phyloP scores from a whole-genome alignment of 2,329 filamentous ascomycete genomes.

The Fusarium irregulare region DNA sequence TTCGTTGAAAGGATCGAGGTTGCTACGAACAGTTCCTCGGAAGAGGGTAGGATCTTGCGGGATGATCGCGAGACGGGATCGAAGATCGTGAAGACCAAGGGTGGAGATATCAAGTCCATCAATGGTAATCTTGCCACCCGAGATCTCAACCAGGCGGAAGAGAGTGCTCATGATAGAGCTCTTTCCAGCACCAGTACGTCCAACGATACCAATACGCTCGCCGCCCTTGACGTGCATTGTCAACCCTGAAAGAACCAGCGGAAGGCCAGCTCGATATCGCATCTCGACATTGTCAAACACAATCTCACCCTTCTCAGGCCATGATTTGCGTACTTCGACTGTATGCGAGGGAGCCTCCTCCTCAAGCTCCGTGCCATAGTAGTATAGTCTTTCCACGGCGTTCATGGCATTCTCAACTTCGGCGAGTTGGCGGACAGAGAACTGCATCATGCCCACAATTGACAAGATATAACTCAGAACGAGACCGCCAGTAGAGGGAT shows the following conservation, averaged over 20 bases:
- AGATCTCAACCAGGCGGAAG: conserved; percentile 79
- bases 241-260: conserved; percentile 77
- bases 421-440: conserved; percentile 91
- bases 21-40: conserved; percentile 81
- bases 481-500: conserved; percentile 85
- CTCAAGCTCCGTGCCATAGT: conserved; percentile 88
- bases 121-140: conserved; percentile 70
- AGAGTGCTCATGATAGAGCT: conserved; percentile 85
- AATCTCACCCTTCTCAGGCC: conserved; percentile 90
- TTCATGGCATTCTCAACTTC: conserved; percentile 99
- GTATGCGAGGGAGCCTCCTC: conserved; percentile 89
- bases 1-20: conserved; percentile 84
- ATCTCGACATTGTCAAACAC: conserved; percentile 80
- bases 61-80: conserved; percentile 82
- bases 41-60: conserved; percentile 88
- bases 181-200: conserved; percentile 85
- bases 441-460: conserved; percentile 96
- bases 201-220: conserved; percentile 84
- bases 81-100: conserved; percentile 79
- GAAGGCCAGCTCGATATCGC: conserved; percentile 78
- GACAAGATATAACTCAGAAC: conserved; percentile 93
- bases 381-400: conserved; percentile 88
- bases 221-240: conserved; percentile 78
- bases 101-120: conserved; percentile 77
- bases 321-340: conserved; percentile 75